These are phyloP conservation scores for Ramularia endophylla DNA, from an alignment of 2,329 filamentous ascomycete genomes.

Conservation along the genomic window DNA sequence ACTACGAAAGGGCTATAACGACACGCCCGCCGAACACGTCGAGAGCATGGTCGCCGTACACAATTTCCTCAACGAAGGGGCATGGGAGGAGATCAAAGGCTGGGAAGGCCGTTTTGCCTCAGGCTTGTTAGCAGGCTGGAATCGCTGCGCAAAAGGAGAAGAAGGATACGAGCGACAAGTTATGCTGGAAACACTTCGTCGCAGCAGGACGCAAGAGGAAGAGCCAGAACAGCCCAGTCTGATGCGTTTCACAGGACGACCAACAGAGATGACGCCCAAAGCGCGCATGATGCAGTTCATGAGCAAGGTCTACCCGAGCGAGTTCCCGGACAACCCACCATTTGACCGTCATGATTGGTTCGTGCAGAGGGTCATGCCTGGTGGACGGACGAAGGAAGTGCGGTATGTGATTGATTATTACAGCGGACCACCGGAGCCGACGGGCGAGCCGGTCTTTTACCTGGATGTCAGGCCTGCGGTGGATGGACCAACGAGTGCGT, in stretches of 20 bases:
- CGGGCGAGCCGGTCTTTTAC: constrained; percentile 90
- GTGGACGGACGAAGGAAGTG: constrained; percentile 67
- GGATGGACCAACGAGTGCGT: constrained; percentile 69
- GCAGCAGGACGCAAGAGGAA: constrained; percentile 14
- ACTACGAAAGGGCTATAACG: constrained; percentile 88
- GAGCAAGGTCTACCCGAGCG: constrained; percentile 70
- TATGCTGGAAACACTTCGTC: constrained; percentile 21
- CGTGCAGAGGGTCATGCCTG: constrained; percentile 62
- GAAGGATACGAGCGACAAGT: constrained; percentile 26
- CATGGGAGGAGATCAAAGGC: constrained; percentile 88
- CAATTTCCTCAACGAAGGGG: constrained; percentile 97
- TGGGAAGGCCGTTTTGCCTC: constrained; percentile 84
- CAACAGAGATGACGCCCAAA: constrained; percentile 86
- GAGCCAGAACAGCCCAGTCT: constrained; percentile 60
- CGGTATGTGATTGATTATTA: constrained; percentile 96
- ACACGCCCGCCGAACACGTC: constrained; percentile 88
- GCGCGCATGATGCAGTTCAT: constrained; percentile 76
- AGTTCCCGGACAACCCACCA: constrained; percentile 74
- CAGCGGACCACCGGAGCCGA: constrained; percentile 71
- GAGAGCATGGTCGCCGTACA: constrained; percentile 97
- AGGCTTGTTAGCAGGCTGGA: constrained; percentile 54
- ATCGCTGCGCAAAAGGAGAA: constrained; percentile 29
- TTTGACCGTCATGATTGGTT: constrained; percentile 99
- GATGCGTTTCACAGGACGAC: constrained; percentile 81
- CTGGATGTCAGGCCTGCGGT: constrained; percentile 89